Evolutionary conservation across 371 early-diverging fungal species (phyloP), one percentile per base, ranked within the genome.

Genomic region (Rhizopus delemar): DNA sequence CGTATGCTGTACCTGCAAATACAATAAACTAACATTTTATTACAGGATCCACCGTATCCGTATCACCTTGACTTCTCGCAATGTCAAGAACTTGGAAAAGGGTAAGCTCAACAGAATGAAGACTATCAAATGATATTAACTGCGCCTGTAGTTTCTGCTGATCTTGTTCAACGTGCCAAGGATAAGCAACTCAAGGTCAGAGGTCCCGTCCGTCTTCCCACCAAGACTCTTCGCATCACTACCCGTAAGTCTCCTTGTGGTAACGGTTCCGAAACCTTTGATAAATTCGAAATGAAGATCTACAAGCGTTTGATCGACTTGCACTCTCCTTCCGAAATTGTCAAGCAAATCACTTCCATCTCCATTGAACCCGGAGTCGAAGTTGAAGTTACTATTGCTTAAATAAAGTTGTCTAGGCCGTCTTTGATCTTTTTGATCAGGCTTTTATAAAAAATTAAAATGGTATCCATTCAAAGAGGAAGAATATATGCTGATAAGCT

Each of bases 191-290:
- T 96, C 68, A 90, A 90, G 84, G 95, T 98, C 72, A 95, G 95
- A 89, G 96, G 98, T 56, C 98, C 98, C 82, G 96, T 96, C 74
- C 96, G 97, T 75, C 86, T 99, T 69, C 99, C 98, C 74, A 98
- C 98, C 90, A 97, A 97, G 92, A 85, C 89, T 69, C 91, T 98
- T 71, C 81, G 86, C 66, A 96, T 98, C 88, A 97, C 99, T 87
- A 98, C 99, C 86, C 92, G 99, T 74, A 98, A 98, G 90, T 90
- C 98, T 55, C 99, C 99, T 76, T 94, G 94, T 85, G 99, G 99
- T 93, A 94, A 99, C 84, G 99, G 99, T 91, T 95, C 98, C 83
- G 97, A 98, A 90, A 94, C 94, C 85, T 97, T 94, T 89, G 97
- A 97, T 81, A 89, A 95, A 70, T 97, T 86, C 78, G 96, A 97